Base-by-base conservation (phyloP, 371 early-diverging fungal genomes). In the Saksenaea vasiformis region DNA sequence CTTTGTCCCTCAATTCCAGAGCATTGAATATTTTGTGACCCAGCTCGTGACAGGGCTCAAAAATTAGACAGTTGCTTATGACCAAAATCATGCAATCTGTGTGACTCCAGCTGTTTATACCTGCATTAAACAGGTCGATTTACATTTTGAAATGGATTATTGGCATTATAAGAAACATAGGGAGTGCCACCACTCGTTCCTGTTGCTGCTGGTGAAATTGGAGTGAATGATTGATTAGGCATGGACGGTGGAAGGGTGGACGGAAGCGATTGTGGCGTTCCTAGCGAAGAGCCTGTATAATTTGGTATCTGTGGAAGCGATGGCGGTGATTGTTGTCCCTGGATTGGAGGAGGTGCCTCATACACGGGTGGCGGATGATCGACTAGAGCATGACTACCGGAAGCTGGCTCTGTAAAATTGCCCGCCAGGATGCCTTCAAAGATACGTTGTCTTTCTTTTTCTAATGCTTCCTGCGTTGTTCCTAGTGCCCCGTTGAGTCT, bases 301-400 rank as follows among this genome's bases (percentile, higher is more conserved):
- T 47, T 17, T 10, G 47, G 47, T 9, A 47, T 22, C 24, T 47
- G 47, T 22, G 47, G 47, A 47, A 47, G 24, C 22, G 47, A 19
- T 19, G 47, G 47, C 7, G 22, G 47, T 47, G 47, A 7, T 10
- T 47, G 47, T 19, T 47, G 24, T 19, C 22, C 22, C 4, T 22
- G n/a, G 10, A 22, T 10, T 22, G 47, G 24, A 47, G 69, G 69
- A 36, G 69, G 64, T 19, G 61, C 61, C 59, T 65, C 70, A 35
- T 69, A 69, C 61, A 65, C 57, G 34, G 70, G 70, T 36, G 70
- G 70, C 10, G 70, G 65, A 36, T 56, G 38, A 15, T 58, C 61
- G 35, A 24, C 28, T 7, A 15, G 17, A 3, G 17, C 51, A 19
- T 64, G 56, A 38, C 36, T 38, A 55, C 28, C 26, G 31, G 38